These are phyloP conservation scores for Arthrobotrys pseudoclavata DNA, from an alignment of 2,329 filamentous ascomycete species.

Conservation along the genomic window DNA sequence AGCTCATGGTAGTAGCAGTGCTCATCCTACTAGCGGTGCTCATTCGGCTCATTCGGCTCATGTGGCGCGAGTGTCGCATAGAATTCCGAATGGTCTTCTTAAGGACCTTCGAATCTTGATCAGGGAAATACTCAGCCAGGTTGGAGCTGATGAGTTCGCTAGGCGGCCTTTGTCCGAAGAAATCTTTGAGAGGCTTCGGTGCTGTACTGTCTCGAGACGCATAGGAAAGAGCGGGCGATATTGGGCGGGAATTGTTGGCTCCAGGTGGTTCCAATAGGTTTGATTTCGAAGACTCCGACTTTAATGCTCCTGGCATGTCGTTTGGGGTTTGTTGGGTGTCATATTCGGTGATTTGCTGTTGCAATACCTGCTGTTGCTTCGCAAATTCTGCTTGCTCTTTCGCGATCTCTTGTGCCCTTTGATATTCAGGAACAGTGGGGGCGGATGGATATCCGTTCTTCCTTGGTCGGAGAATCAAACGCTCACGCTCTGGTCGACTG, in stretches of 20 bases:
- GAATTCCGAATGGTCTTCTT: slow-evolving; percentile 95
- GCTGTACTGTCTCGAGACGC: slow-evolving; percentile 62
- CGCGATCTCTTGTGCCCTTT: slow-evolving; percentile 88
- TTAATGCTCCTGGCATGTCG: slow-evolving; percentile 15
- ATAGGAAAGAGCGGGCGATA: slow-evolving; percentile 82
- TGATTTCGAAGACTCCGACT: slow-evolving; percentile 42
- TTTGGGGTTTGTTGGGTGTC: slow-evolving; percentile 27
- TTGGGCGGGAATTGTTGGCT: slow-evolving; percentile 72
- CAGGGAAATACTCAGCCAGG: slow-evolving; percentile 95
- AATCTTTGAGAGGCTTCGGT: slow-evolving; percentile 68
- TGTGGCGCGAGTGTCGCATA: slow-evolving; percentile 78
- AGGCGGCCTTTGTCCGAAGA: slow-evolving; percentile 91
- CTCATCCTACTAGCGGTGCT: slow-evolving; percentile 94
- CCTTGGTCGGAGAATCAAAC: slow-evolving; percentile 79
- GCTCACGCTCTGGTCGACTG: slow-evolving; percentile 85
- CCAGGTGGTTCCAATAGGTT: slow-evolving; percentile 39
- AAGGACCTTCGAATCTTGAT: slow-evolving; percentile 92
- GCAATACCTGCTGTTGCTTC: slow-evolving; percentile 50
- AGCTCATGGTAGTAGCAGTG: slow-evolving; percentile 92
- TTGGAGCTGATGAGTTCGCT: slow-evolving; percentile 98
- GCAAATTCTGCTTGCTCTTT: slow-evolving; percentile 80
- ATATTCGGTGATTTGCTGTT: slow-evolving; percentile 39
- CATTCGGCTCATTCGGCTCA: slow-evolving; percentile 81
- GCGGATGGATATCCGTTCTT: slow-evolving; percentile 80
- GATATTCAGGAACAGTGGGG: slow-evolving; percentile 86